phyloP scores from a whole-genome alignment of 176 grass and related monocot species.

The Eleusine indica region DNA sequence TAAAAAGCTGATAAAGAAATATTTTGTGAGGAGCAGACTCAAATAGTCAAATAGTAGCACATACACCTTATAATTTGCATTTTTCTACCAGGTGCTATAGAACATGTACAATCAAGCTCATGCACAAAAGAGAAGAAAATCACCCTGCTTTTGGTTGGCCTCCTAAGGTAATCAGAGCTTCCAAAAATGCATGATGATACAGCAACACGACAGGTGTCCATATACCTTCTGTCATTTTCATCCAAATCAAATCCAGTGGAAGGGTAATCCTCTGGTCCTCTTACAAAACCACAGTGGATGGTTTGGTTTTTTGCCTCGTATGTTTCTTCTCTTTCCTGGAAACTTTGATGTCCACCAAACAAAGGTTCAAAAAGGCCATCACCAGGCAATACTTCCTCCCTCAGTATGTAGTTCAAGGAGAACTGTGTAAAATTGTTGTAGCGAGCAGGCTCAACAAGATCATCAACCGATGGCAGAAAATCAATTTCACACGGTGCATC shows the following conservation, averaged over 20 bases:
- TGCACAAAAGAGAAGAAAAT: conserved; percentile 38
- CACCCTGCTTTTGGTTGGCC: conserved; percentile 86
- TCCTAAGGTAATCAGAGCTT: conserved; percentile 88
- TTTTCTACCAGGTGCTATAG: conserved; percentile 31
- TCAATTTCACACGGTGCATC: conserved; percentile 77
- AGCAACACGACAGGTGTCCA: conserved; percentile 66
- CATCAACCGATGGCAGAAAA: conserved; percentile 60
- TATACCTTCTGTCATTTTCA: conserved; percentile 68
- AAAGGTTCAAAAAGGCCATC: conserved; percentile 42
- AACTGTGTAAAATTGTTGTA: conserved; percentile 75
- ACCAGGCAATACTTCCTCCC: conserved; percentile 37
- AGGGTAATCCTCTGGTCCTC: conserved; percentile 49
- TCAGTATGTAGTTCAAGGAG: conserved; percentile 64
- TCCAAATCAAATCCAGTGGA: conserved; percentile 71
- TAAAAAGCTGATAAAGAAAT: conserved; percentile 12
- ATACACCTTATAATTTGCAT: conserved; percentile 15
- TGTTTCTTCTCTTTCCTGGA: conserved; percentile 74
- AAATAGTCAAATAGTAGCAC: not conserved
- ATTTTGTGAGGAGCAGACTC: conserved; percentile 10
- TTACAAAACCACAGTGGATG: conserved; percentile 86
- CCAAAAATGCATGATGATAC: conserved; percentile 97
- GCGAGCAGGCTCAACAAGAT: conserved; percentile 54
- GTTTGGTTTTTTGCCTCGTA: conserved; percentile 77
- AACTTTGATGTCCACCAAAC: conserved; percentile 75
- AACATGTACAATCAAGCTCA: not conserved